Evolutionary conservation across 108 stramenopile genomes (phyloP).

Genomic region (Skeletonema menzelii): DNA sequence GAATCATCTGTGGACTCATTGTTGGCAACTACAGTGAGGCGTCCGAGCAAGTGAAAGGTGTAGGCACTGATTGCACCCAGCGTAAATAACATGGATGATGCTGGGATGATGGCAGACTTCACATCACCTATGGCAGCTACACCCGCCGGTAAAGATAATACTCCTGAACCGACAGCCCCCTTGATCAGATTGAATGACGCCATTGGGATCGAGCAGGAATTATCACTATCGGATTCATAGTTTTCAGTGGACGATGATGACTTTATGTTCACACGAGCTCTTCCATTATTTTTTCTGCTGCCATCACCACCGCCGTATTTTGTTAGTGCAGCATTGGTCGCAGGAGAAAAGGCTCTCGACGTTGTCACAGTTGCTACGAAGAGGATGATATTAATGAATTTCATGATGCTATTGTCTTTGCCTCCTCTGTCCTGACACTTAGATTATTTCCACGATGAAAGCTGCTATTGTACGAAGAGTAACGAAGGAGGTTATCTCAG

Average conservation of each 20-base stretch:
- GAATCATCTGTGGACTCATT: neutral
- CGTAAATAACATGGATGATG: constrained; percentile 53
- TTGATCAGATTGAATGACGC: constrained; percentile 90
- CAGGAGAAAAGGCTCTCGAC: neutral
- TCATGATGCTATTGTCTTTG: neutral
- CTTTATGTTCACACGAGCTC: neutral
- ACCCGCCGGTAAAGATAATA: constrained; percentile 81
- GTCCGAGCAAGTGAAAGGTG: constrained; percentile 81
- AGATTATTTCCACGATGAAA: no score
- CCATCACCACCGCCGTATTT: neutral
- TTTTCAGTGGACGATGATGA: neutral
- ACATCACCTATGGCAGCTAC: constrained; percentile 69
- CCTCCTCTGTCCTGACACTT: no score
- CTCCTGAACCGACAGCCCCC: constrained; percentile 85
- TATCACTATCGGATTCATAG: neutral
- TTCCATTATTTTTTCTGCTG: neutral
- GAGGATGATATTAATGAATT: neutral
- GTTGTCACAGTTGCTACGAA: neutral
- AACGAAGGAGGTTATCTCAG: no score
- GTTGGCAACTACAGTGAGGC: constrained; percentile 44
- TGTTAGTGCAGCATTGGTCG: neutral
- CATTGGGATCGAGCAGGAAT: constrained; percentile 28
- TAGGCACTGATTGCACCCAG: constrained; percentile 87
- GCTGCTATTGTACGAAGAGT: no score
- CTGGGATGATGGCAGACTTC: constrained; percentile 53